These are phyloP conservation scores for Tetrapyrgos nigripes DNA, from an alignment of 1,284 basidiomycete genomes.

Conservation along the genomic window DNA sequence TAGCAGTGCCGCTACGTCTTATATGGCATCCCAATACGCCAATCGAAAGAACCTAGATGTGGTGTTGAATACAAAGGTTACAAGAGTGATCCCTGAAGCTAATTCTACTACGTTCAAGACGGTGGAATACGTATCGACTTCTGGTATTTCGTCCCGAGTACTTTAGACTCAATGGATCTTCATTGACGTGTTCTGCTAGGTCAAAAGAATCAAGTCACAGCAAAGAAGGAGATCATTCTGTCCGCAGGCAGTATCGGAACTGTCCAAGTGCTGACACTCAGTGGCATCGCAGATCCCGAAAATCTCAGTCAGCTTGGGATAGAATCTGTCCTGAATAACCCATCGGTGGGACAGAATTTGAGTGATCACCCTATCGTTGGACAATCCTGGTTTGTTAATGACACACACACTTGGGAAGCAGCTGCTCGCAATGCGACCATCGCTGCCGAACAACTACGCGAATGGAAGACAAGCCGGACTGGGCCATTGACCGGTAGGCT, in stretches of 20 bases:
- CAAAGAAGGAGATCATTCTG: slow-evolving; percentile 48
- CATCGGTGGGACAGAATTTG: slow-evolving; percentile 51
- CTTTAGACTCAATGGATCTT: neutral
- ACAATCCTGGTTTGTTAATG: slow-evolving; percentile 35
- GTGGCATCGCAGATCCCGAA: slow-evolving; percentile 48
- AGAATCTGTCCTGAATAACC: slow-evolving; percentile 33
- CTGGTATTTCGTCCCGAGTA: neutral
- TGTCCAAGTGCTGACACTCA: slow-evolving; percentile 51
- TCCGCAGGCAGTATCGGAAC: slow-evolving; percentile 47
- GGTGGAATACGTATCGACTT: neutral
- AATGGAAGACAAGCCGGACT: slow-evolving; percentile 32
- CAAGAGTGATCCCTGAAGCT: neutral
- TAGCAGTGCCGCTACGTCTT: slow-evolving; percentile 3
- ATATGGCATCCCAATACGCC: neutral
- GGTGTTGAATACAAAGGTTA: neutral
- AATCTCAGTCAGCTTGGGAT: slow-evolving; percentile 27
- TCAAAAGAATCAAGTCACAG: slow-evolving; percentile 24
- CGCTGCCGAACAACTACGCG: slow-evolving; percentile 17
- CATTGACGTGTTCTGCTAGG: neutral
- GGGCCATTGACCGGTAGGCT: slow-evolving; percentile 29
- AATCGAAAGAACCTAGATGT: neutral
- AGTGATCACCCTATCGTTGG: slow-evolving; percentile 41
- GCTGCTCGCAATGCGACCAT: slow-evolving; percentile 25
- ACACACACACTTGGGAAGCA: slow-evolving; percentile 31
- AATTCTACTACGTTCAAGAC: neutral